These are phyloP conservation scores for Sporothrix curviconia DNA, from an alignment of 2,329 filamentous ascomycete genomes.

Conservation along the genomic window DNA sequence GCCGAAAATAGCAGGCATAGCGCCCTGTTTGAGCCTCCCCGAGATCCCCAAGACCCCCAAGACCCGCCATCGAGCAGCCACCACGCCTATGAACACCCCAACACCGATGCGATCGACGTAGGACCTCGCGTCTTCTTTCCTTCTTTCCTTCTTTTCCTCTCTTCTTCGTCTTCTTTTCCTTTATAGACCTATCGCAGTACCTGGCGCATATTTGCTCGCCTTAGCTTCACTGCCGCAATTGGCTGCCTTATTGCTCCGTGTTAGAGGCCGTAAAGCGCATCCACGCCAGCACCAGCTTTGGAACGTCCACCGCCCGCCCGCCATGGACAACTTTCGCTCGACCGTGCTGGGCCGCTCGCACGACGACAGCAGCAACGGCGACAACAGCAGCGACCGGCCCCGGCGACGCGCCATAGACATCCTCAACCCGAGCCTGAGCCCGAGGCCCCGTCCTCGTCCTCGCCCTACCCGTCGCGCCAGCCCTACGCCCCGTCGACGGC, in stretches of 20 bases:
- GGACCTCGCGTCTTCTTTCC: no score
- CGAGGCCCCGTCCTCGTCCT: background rate
- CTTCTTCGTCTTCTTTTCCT: background rate
- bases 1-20: background rate
- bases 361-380: slow-evolving; percentile 27
- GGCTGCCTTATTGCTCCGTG: slow-evolving; percentile 6
- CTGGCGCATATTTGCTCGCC: no score
- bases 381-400: slow-evolving; percentile 31
- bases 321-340: slow-evolving; percentile 45
- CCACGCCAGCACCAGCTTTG: background rate
- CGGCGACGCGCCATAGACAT: slow-evolving; percentile 42
- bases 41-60: no score
- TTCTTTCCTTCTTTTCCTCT: background rate
- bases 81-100: background rate
- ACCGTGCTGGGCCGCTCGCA: slow-evolving; percentile 43
- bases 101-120: slow-evolving; percentile 1
- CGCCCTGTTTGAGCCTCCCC: no score
- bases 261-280: no score
- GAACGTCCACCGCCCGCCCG: no score
- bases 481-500: slow-evolving; percentile 5
- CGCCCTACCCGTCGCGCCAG: slow-evolving; percentile 10
- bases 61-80: no score
- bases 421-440: slow-evolving; percentile 25
- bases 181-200: no score
- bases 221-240: slow-evolving; percentile 5